Evolutionary conservation across 805 yeast species (phyloP).

Genomic region (Grigorovia jiainica): DNA sequence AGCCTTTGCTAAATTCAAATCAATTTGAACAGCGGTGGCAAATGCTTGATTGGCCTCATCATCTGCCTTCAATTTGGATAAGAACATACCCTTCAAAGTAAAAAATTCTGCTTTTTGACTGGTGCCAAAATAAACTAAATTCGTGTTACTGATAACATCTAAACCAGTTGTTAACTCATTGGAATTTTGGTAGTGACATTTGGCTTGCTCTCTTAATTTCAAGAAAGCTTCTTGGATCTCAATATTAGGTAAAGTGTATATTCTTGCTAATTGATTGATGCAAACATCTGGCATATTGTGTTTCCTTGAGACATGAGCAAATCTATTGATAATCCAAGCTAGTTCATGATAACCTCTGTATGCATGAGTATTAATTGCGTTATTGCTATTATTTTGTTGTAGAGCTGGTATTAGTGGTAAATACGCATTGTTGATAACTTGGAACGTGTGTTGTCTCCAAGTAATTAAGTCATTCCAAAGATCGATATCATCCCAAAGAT

Average conservation of each 20-base stretch:
- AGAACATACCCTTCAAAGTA: slow-evolving; percentile 95
- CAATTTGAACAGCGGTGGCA: slow-evolving; percentile 96
- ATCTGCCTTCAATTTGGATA: slow-evolving; percentile 78
- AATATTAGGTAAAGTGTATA: slow-evolving; percentile 90
- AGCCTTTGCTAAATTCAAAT: slow-evolving; percentile 87
- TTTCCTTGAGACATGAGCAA: slow-evolving; percentile 96
- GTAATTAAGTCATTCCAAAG: slow-evolving; percentile 96
- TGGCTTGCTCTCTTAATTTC: slow-evolving; percentile 93
- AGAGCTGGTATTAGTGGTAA: slow-evolving; percentile 83
- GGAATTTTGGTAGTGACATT: slow-evolving; percentile 90
- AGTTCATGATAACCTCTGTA: slow-evolving; percentile 97
- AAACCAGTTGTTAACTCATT: slow-evolving; percentile 88
- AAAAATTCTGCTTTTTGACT: slow-evolving; percentile 98
- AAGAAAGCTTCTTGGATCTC: slow-evolving; percentile 97
- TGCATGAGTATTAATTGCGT: slow-evolving; percentile 82
- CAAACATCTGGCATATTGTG: slow-evolving; percentile 97
- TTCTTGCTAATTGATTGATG: slow-evolving; percentile 82
- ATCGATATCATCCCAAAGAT: slow-evolving; percentile 94
- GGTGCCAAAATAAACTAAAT: slow-evolving; percentile 89
- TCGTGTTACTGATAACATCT: slow-evolving; percentile 94
- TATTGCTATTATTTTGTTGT: slow-evolving; percentile 59
- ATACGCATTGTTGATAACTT: slow-evolving; percentile 88
- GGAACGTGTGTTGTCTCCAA: slow-evolving; percentile 98
- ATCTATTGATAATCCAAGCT: slow-evolving; percentile 97
- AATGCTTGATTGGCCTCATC: slow-evolving; percentile 97